These are phyloP conservation scores for Pythium sp. DNA, from an alignment of 352 stramenopile species.

Conservation along the genomic window DNA sequence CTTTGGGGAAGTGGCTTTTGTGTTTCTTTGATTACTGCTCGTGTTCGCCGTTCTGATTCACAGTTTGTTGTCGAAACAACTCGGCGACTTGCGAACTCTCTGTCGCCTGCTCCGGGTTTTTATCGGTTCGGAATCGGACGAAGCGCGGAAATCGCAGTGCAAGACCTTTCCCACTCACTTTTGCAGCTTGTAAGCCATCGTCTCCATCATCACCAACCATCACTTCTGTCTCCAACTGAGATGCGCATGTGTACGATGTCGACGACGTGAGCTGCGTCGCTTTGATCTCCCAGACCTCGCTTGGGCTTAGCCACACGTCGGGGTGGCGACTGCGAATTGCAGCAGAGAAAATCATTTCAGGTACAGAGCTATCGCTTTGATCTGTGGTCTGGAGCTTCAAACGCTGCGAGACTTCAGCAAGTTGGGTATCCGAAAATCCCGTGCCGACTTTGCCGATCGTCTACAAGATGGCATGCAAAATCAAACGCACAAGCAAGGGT, in stretches of 20 bases:
- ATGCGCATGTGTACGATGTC: slow-evolving; percentile 92
- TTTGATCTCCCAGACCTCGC: slow-evolving; percentile 98
- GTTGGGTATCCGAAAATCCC: slow-evolving; percentile 96
- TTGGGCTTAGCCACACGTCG: slow-evolving; percentile 93
- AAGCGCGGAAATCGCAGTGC: slow-evolving; percentile 99
- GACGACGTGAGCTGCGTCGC: slow-evolving; percentile 97
- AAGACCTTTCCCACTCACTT: slow-evolving; percentile 73
- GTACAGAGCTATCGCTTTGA: slow-evolving; percentile 48
- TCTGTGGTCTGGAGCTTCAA: slow-evolving; percentile 39
- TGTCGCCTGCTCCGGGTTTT: slow-evolving; percentile 93
- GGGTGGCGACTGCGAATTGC: slow-evolving; percentile 68
- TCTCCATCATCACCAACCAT: not conserved
- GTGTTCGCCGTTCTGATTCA: slow-evolving; percentile 10
- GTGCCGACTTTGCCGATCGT: slow-evolving; percentile 93
- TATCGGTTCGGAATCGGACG: slow-evolving; percentile 94
- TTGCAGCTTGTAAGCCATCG: not conserved
- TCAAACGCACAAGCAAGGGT: not conserved
- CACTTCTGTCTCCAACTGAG: slow-evolving; percentile 12
- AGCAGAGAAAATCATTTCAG: slow-evolving; percentile 37
- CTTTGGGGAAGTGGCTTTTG: not conserved
- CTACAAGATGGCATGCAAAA: slow-evolving; percentile 18
- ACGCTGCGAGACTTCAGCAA: slow-evolving; percentile 66
- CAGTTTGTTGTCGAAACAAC: slow-evolving; percentile 54
- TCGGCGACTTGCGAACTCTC: slow-evolving; percentile 91
- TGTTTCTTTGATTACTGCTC: not conserved